These are phyloP conservation scores for Aspergillus jensenii DNA, from an alignment of 2,329 filamentous ascomycete species.

Conservation along the genomic window DNA sequence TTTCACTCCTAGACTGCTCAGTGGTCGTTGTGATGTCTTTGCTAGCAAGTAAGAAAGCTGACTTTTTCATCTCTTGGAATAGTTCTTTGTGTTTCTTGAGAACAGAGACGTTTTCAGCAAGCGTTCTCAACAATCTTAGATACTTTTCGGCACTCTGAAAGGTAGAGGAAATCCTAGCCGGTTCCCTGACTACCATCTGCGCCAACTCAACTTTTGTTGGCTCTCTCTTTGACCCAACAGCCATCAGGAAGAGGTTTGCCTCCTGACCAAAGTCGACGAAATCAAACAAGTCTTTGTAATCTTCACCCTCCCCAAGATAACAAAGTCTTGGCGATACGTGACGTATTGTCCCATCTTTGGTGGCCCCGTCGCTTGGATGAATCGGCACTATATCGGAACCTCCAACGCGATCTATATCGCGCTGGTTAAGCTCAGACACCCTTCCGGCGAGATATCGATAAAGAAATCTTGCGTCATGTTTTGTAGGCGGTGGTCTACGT, in stretches of 20 bases:
- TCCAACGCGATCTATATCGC: constrained; percentile 60
- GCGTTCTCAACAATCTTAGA: constrained; percentile 72
- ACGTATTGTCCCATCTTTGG: constrained; percentile 47
- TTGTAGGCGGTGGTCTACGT: constrained; percentile 67
- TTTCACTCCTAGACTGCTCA: constrained; percentile 14
- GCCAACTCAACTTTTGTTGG: constrained; percentile 86
- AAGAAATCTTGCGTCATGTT: constrained; percentile 64
- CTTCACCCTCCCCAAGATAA: constrained; percentile 71
- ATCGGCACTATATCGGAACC: constrained; percentile 73
- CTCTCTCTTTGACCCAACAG: constrained; percentile 86
- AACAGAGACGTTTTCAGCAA: constrained; percentile 69
- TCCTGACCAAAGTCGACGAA: constrained; percentile 91
- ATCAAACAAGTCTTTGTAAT: constrained; percentile 90
- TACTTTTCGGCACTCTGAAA: constrained; percentile 85
- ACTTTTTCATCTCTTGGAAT: constrained; percentile 70
- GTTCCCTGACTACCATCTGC: constrained; percentile 77
- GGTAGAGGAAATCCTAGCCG: constrained; percentile 74
- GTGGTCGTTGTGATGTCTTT: constrained; percentile 60
- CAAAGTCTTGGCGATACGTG: constrained; percentile 70
- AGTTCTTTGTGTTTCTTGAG: constrained; percentile 78
- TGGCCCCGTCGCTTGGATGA: constrained; percentile 27
- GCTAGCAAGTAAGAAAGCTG: constrained; percentile 79
- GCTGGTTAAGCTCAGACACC: constrained; percentile 68
- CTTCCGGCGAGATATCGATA: constrained; percentile 85
- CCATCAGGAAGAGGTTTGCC: constrained; percentile 84